Percentiles rank a stretch among this genome's conserved stretches.
Conservation (phyloP, 305 asterid species). For the Fraxinus sp. region DNA sequence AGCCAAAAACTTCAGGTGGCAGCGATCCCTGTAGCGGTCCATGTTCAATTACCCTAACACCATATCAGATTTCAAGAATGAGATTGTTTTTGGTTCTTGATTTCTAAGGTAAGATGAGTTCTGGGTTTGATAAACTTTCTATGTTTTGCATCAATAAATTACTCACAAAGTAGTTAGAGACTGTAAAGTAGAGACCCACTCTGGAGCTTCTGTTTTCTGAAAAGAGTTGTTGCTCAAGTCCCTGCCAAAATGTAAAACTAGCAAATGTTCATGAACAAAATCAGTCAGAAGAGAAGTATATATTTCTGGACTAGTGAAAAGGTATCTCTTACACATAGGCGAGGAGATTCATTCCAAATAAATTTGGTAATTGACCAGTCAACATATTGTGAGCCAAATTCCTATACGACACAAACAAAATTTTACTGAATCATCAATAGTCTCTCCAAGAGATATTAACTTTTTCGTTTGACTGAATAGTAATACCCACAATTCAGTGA, state of each 20-base stretch:
- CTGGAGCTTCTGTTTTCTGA: constrained; percentile 51
- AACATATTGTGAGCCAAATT: constrained; percentile 76
- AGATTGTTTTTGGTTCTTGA: constrained; percentile 6
- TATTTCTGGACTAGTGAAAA: not conserved
- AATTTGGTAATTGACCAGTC: constrained; percentile 72
- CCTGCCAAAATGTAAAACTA: constrained; percentile 38
- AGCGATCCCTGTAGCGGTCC: constrained; percentile 74
- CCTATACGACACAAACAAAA: constrained; percentile 37
- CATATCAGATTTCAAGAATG: constrained; percentile 10
- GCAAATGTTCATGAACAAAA: not conserved
- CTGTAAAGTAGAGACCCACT: constrained; percentile 72
- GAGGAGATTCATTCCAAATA: constrained; percentile 75
- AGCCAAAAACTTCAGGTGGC: constrained; percentile 59
- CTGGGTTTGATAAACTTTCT: not conserved
- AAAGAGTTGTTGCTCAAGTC: constrained; percentile 95
- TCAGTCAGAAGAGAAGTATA: not conserved
- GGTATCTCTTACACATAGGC: constrained; percentile 63
- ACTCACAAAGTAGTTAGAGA: constrained; percentile 82
- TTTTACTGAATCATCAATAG: not conserved
- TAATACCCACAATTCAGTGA: constrained; percentile 68
- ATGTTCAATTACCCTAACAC: constrained; percentile 67
- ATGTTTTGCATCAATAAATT: constrained; percentile 1
- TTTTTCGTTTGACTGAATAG: constrained; percentile 14
- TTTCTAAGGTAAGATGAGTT: constrained; percentile 13
- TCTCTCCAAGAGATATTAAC: not conserved